phyloP scores from a whole-genome alignment of 257 asterid genomes.

The Gentiana straminea region DNA sequence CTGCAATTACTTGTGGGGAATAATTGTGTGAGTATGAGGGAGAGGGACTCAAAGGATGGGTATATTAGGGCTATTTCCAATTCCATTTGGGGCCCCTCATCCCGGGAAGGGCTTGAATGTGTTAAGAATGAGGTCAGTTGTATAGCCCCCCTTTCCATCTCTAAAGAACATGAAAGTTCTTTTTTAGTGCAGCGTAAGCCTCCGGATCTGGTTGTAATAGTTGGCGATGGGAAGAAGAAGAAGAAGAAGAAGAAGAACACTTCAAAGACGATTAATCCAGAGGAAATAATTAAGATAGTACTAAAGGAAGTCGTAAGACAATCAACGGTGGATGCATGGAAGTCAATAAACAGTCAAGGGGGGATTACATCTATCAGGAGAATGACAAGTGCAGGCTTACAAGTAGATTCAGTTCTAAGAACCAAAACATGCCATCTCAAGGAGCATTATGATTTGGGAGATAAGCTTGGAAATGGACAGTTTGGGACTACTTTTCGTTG shows the following conservation, averaged over 20 bases:
- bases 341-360: neutral
- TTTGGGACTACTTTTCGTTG: conserved; percentile 73
- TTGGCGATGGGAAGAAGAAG: conserved; percentile 9
- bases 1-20: conserved; percentile 14
- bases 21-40: conserved; percentile 19
- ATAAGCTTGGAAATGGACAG: conserved; percentile 78
- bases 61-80: conserved; percentile 13
- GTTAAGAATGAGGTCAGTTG: conserved; percentile 5
- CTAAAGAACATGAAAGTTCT: conserved; percentile 13
- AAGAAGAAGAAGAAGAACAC: neutral
- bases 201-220: conserved; percentile 26
- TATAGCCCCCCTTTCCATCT: conserved; percentile 1
- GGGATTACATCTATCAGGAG: conserved; percentile 30
- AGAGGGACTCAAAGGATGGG: conserved; percentile 16
- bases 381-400: conserved; percentile 57
- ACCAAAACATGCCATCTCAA: conserved; percentile 61
- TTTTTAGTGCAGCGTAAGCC: conserved; percentile 22
- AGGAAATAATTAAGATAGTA: conserved; percentile 11
- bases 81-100: conserved; percentile 13
- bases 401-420: conserved; percentile 59
- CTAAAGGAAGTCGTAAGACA: conserved; percentile 16
- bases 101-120: conserved; percentile 6
- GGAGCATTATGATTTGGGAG: conserved; percentile 56
- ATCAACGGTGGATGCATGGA: neutral
- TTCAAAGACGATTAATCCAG: conserved; percentile 2